These are phyloP conservation scores for Tulasnella sp. DNA, from an alignment of 768 basidiomycete genomes.

Conservation along the genomic window DNA sequence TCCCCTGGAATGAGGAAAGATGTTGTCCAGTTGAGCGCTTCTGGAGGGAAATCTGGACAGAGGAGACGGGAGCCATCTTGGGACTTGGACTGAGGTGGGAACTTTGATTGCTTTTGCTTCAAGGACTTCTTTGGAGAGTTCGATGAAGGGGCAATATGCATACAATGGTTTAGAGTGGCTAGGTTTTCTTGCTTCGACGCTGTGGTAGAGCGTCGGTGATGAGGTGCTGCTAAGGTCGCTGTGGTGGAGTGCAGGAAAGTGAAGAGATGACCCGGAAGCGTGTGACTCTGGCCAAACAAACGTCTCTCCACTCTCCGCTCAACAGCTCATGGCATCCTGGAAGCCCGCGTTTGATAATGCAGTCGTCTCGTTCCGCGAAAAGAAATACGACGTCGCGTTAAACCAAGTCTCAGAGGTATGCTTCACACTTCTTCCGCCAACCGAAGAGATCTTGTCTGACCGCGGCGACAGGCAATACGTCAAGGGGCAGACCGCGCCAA, in stretches of 20 bases:
- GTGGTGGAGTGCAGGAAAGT: neutral
- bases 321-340: constrained; percentile 19
- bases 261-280: neutral
- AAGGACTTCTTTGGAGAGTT: constrained; percentile 30
- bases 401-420: constrained; percentile 23
- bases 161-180: constrained; percentile 18
- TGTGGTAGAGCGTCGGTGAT: constrained; percentile 26
- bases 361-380: constrained; percentile 20
- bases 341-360: constrained; percentile 9
- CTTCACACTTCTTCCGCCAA: neutral
- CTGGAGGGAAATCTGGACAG: constrained; percentile 26
- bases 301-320: neutral
- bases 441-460: neutral
- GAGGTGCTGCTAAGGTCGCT: neutral
- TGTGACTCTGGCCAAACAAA: constrained; percentile 2
- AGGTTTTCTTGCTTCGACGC: constrained; percentile 24
- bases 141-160: constrained; percentile 34
- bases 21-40: constrained; percentile 46
- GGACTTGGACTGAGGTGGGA: constrained; percentile 29
- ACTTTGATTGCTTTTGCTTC: constrained; percentile 18
- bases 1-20: constrained; percentile 68
- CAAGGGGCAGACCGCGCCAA: constrained; percentile 33
- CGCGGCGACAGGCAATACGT: constrained; percentile 6
- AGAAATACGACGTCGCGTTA: constrained; percentile 14
- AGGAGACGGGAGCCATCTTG: constrained; percentile 34